phyloP scores from a whole-genome alignment of 1,284 basidiomycete species.

The Porodaedalea pini region DNA sequence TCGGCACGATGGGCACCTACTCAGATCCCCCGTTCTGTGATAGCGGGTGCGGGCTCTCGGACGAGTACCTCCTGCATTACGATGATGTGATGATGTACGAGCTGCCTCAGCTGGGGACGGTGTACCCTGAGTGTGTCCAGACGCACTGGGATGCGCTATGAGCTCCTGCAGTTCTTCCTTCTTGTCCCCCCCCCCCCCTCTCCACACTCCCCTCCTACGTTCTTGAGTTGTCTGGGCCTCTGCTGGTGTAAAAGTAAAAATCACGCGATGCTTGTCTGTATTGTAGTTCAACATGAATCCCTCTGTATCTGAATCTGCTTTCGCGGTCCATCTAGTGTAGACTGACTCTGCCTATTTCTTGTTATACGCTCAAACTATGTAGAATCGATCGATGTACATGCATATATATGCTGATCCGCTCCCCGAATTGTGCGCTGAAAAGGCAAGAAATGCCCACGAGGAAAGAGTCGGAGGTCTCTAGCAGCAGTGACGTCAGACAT shows the following conservation, averaged over 20 bases:
- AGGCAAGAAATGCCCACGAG: too few relatives aligned
- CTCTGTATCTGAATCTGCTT: background rate
- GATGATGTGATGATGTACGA: conserved; percentile 3
- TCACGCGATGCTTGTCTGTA: background rate
- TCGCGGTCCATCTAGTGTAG: background rate
- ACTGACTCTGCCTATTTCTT: background rate
- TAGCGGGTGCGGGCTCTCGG: background rate
- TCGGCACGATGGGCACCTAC: conserved; percentile 6
- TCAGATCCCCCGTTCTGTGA: conserved; percentile 6
- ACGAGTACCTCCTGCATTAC: background rate
- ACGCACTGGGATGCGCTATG: conserved; percentile 17
- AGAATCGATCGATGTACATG: too few relatives aligned
- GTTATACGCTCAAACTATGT: background rate
- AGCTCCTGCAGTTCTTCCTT: background rate
- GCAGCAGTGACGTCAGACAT: conserved; percentile 1
- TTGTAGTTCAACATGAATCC: background rate
- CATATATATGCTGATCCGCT: too few relatives aligned
- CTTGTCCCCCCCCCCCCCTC: background rate
- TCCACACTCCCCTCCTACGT: background rate
- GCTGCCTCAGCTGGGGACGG: conserved; percentile 14
- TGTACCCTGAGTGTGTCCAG: conserved; percentile 9
- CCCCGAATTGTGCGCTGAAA: too few relatives aligned
- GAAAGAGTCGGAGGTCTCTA: too few relatives aligned
- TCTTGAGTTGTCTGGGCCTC: background rate
- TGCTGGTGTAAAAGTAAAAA: background rate